Base-by-base conservation (phyloP, 192 early-diverging fungal genomes). In the Chytriomyces hyalinus region DNA sequence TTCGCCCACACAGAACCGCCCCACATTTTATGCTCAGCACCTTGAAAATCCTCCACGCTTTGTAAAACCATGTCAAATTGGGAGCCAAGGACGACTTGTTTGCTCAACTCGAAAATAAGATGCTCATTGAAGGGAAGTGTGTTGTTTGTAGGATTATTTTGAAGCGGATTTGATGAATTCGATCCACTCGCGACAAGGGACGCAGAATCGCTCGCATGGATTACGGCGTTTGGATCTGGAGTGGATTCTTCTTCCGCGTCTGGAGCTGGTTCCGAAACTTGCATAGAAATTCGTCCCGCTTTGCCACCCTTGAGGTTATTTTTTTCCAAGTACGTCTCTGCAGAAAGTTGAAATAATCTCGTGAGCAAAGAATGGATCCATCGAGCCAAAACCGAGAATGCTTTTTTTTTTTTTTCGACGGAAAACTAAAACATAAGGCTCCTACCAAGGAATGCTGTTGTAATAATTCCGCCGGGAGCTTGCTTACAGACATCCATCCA, bases 21-120 rank as follows among this genome's bases (percentile, higher is more conserved):
- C 86, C 86, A 87, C 49, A 76, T 73, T 43, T 82, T 80, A 61
- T 78, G 68, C 71, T 84, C 82, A n/a, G 81, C 78, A 0, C 65
- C 76, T 44, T 78, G 65, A 48, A 83, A 84, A 61, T 86, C 84
- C 17, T 61, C 67, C 17, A 83, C 73, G 9, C 75, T 83, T 49
- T 88, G 81, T 73, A 81, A 24, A 3, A 85, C 77, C 67, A 82
- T 77, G 62, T 88, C 87, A 79, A 88, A 88, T 49, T 83, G 80
- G 47, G 64, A 61, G 4, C 78, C 77, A 11, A 77, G 49, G 5
- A 85, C 80, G 10, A 85, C 82, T 74, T 73, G 62, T 60, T 84
- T 82, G 64, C 77, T 77, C 7, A 88, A 78, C 67, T 88, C 84
- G 66, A 81, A 88, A 44, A 88, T 82, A 11, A 84, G 60, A 8